Evolutionary conservation across 83 land plant species (phyloP), one percentile per base, ranked within the genome.

Genomic region (Diphasiastrum complanatum): DNA sequence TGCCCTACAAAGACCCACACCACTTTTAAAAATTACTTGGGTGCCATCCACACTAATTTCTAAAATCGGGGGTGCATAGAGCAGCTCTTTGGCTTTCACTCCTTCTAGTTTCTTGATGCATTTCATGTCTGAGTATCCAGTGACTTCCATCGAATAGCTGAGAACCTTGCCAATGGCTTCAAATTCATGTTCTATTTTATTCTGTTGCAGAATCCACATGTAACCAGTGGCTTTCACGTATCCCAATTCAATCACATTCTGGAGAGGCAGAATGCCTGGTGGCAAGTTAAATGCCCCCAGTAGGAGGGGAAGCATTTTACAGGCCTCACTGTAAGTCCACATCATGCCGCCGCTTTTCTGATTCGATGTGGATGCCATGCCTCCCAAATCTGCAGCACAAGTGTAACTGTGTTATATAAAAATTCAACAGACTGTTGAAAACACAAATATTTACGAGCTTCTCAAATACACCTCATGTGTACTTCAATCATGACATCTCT

Each of bases 61-160:
- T 33, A 31, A 64, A 10, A 82, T 68, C 5, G 79, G 77, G 22
- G 71, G 71, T 83, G 83, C 79, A 3, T 79, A 38, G 64, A 82
- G 18, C 43, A 82, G 66, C 68, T 82, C 85, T 72, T 75, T 82
- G 31, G 79, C 79, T 77, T 79, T 83, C 60, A 83, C 80, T 22
- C 83, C 83, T 40, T 50, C 67, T 1, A 79, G 78, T 61, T 76
- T 79, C 74, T 64, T 79, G 56, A 83, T 79, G 19, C 52, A 22
- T 0, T 59, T 46, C 60, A 57, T 37, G 51, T 68, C 64, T 0
- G 79, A 48, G 35, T 29, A 76, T 27, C 78, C 86, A 26, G 20
- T 31, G 8, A 83, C 64, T 1, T 75, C 67, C 11, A 65, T 63
- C 33, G 64, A 74, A 22, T 83, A 83, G 43, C 78, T 69, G 47